Base-by-base conservation (phyloP, 1,139 yeast species). In the Blastobotrys ciferrii region DNA sequence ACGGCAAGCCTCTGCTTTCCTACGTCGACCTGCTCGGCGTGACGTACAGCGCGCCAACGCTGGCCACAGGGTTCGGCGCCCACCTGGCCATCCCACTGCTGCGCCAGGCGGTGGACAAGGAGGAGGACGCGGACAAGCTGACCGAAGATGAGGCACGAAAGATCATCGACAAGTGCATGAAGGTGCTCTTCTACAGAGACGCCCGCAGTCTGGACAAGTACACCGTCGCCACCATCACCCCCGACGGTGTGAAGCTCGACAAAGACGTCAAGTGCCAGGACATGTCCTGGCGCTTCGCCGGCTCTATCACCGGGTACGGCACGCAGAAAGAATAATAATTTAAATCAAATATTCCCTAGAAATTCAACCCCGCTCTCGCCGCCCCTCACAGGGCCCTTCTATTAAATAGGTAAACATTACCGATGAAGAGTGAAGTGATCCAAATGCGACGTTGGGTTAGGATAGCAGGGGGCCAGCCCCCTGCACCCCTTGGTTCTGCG, bases 21-120 rank as follows among this genome's bases (percentile, higher is more conserved):
- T 91, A 87, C 64, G 95, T 89, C 43, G 97, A 94, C 67, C 74
- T 94, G 54, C 76, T 89, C 51, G 99, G 99, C 42, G 96, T 91
- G 17, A 80, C 95, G 0, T 94, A 87, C 68, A 78, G 87, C 6
- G 78, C 98, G 0, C 95, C 96, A 31, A 77, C 95, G 2, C 73
- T 94, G 54, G 96, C 98, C 44, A 91, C 98, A 1, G 99, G 99
- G 1, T 92, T 91, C 67, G 99, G 98, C 50, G 84, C 95, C 11
- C 92, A 94, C 68, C 75, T 94, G 68, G 98, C 98, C 2, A 72
- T 89, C 40, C 99, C 99, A 32, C 73, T 94, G 58, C 76, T 94
- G 66, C 84, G 99, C 72, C 82, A 86, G 65, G 76, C 84, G 53
- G 87, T 86, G 43, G 95, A 91, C 51, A 73, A 74, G 42, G 97